Conservation (phyloP, 495 filamentous ascomycete genomes). For the Glutinoglossum americanum region DNA sequence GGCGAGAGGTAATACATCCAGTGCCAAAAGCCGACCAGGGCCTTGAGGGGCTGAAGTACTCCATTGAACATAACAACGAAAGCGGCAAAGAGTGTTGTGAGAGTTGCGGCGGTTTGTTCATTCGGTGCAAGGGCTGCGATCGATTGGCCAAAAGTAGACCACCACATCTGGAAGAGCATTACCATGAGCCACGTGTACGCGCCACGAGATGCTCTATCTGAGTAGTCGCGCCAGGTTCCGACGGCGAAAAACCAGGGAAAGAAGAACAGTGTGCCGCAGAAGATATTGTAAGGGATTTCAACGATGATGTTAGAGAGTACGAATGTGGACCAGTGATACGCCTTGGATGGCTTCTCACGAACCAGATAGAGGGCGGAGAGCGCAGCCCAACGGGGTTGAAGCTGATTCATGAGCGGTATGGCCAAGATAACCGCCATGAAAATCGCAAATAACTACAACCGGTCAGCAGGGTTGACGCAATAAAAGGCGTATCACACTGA, state of each 20-base stretch:
- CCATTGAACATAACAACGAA: conserved; percentile 44
- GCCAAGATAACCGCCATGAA: not conserved
- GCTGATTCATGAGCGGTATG: not conserved
- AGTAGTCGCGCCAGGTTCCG: not conserved
- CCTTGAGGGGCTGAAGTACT: conserved; percentile 34
- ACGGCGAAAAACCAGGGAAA: not conserved
- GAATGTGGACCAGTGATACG: conserved; percentile 54
- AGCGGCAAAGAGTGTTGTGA: conserved; percentile 19
- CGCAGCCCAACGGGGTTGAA: not conserved
- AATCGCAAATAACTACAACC: not conserved
- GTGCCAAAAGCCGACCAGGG: conserved; percentile 36
- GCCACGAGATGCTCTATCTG: not conserved
- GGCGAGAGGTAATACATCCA: conserved; percentile 52
- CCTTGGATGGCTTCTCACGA: conserved; percentile 44
- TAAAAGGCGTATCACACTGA: conserved; percentile 14
- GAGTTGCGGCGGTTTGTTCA: not conserved
- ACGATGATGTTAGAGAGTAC: conserved; percentile 40
- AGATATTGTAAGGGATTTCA: conserved; percentile 25
- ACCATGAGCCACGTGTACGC: not conserved
- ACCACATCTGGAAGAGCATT: not conserved
- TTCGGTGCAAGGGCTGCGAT: not conserved
- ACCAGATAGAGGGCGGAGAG: conserved; percentile 33
- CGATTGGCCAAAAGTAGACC: not conserved
- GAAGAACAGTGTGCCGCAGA: not conserved
- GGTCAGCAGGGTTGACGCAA: not conserved